Conservation (phyloP, 2,329 filamentous ascomycete species). For the Calonectria pauciramosa region DNA sequence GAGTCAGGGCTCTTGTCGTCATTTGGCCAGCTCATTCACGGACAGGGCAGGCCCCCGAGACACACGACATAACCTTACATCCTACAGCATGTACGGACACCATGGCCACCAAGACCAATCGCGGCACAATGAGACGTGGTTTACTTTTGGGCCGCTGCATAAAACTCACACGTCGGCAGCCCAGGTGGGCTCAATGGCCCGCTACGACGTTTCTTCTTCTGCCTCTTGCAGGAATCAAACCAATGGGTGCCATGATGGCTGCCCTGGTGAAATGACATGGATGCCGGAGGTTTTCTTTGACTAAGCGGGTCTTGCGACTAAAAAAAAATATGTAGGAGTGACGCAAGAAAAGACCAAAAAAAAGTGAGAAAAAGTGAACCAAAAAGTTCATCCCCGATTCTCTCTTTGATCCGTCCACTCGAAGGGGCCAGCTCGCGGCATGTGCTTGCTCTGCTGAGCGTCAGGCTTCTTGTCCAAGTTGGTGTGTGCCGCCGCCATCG, state of each 20-base stretch:
- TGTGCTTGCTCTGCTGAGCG: slow-evolving; percentile 18
- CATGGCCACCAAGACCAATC: slow-evolving; percentile 12
- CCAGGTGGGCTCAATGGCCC: slow-evolving; percentile 18
- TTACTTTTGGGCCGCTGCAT: slow-evolving; percentile 4
- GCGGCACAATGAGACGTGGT: slow-evolving; percentile 15
- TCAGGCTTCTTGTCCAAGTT: not conserved
- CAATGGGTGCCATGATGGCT: slow-evolving; percentile 2
- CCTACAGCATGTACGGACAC: not conserved
- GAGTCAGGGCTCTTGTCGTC: slow-evolving; percentile 8
- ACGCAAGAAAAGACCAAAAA: not conserved
- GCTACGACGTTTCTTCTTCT: slow-evolving; percentile 10
- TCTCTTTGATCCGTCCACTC: not conserved
- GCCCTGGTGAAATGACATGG: not conserved
- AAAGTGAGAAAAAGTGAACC: not conserved
- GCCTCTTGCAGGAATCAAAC: not conserved
- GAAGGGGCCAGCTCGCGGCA: slow-evolving; percentile 6
- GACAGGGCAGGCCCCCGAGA: not conserved
- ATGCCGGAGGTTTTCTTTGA: not conserved
- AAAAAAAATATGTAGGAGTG: not conserved
- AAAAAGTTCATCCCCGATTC: not conserved
- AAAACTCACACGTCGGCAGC: slow-evolving; percentile 22
- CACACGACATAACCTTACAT: slow-evolving; percentile 16
- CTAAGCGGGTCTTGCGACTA: not conserved
- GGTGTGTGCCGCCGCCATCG: slow-evolving; percentile 14
- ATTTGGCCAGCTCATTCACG: slow-evolving; percentile 23